Base-by-base conservation (phyloP, 345 rosid genomes). In the Salix arbutifolia region DNA sequence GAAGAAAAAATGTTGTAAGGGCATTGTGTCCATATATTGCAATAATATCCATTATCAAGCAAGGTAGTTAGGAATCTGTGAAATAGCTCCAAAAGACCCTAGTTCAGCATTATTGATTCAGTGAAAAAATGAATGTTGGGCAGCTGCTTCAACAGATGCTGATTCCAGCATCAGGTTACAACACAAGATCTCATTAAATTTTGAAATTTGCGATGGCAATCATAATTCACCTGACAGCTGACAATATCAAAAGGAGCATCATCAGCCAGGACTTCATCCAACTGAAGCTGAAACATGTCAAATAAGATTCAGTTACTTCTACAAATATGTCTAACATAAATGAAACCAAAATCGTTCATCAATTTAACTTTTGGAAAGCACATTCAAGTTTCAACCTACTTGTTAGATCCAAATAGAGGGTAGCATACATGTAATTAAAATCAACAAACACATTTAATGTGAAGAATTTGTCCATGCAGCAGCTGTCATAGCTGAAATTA, bases 161-260 rank as follows among this genome's bases (percentile, higher is more conserved):
- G 73, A 21, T 25, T 53, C 35, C 2, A 52, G 26, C 9, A 53
- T 50, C 37, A n/a, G 1, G 5, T 16, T 17, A 69, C 11, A 40
- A 30, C 44, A 12, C 26, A 8, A 40, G 21, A 37, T 5, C 21
- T 33, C 31, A 67, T 19, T 25, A 76, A 35, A 25, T 42, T 30
- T 60, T 13, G 6, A 60, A 70, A 33, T 44, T 12, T 18, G 48
- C 14, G 9, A 30, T 3, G 40, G 30, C 7, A 58, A 70, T 8
- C 30, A 53, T 26, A 70, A 85, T 53, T 83, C 79, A 92, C 99
- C 94, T 96, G 99, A 85, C 99, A 96, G 86, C 98, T 96, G 88
- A 96, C 91, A 72, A 94, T 84, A 84, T 96, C 98, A 79, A 96
- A 94, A 74, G 97, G 99, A 17, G 90, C 95, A 89, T 96, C 99